phyloP scores from a whole-genome alignment of 2,329 filamentous ascomycete genomes.

The Sodiomyces alkalinus region DNA sequence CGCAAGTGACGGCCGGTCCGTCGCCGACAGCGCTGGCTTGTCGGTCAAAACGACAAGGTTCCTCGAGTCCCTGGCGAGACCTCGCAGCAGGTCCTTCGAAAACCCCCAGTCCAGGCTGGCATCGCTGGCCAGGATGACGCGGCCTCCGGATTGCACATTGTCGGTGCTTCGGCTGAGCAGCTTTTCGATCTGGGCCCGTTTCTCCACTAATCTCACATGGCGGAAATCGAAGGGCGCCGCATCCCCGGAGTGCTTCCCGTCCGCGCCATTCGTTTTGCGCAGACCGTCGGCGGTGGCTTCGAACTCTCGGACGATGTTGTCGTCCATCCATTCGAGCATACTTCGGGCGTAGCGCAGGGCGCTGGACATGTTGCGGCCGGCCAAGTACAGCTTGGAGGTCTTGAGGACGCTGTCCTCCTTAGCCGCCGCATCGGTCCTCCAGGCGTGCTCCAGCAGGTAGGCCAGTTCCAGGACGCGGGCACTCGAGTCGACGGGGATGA shows the following conservation, averaged over 20 bases:
- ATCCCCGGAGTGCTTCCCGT: conserved; percentile 32
- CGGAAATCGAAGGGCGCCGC: conserved; percentile 80
- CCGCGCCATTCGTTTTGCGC: conserved; percentile 27
- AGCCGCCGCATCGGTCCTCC: conserved; percentile 50
- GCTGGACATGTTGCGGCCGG: conserved; percentile 71
- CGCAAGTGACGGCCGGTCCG: conserved; percentile 44
- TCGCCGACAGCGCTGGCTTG: conserved; percentile 33
- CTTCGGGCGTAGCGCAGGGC: conserved; percentile 85
- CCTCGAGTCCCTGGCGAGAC: conserved; percentile 57
- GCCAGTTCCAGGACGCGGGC: conserved; percentile 86
- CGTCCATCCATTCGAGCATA: conserved; percentile 99
- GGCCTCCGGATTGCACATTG: conserved; percentile 29
- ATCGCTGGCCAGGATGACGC: conserved; percentile 85
- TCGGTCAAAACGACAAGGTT: conserved; percentile 87
- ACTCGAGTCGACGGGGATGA: conserved; percentile 90
- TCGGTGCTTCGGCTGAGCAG: conserved; percentile 35
- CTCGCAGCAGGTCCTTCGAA: conserved; percentile 63
- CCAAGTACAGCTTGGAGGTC: conserved; percentile 57
- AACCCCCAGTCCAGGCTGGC: conserved; percentile 89
- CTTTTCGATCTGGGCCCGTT: conserved; percentile 63
- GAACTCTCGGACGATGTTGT: conserved; percentile 83
- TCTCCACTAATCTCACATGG: conserved; percentile 69
- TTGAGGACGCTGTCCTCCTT: conserved; percentile 32
- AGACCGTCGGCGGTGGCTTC: conserved; percentile 50
- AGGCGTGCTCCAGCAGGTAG: conserved; percentile 84